Percentiles rank a stretch among this genome's conserved stretches.
Conservation (phyloP, 2,329 filamentous ascomycete genomes). For the Paecilomyces fulvus region DNA sequence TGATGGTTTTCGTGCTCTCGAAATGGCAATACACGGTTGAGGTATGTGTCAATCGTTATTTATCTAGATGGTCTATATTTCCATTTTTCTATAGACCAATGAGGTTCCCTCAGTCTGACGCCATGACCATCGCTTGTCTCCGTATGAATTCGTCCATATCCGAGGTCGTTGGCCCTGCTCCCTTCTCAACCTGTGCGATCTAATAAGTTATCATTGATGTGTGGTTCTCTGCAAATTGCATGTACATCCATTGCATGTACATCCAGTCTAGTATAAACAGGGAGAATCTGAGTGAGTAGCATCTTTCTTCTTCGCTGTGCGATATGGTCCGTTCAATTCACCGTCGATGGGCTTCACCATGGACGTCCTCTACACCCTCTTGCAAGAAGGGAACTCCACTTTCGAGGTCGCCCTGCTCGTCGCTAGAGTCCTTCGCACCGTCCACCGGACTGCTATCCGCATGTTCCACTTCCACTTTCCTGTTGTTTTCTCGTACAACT, state of each 20-base stretch:
- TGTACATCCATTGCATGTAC: not conserved
- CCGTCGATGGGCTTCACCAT: not conserved
- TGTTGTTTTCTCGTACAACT: constrained; percentile 37
- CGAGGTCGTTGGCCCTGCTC: not conserved
- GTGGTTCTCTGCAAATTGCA: not conserved
- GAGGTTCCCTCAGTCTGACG: not conserved
- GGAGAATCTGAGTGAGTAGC: not conserved
- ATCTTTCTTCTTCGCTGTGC: too few species aligned
- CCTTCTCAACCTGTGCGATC: not conserved
- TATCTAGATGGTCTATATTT: not conserved
- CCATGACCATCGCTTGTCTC: not conserved
- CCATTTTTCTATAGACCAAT: not conserved
- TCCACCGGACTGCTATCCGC: constrained; percentile 1
- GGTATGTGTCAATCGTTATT: not conserved
- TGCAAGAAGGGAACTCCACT: not conserved
- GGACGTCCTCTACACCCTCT: not conserved
- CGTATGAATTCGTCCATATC: not conserved
- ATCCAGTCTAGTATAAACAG: not conserved
- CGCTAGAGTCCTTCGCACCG: constrained; percentile 7
- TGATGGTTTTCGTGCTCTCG: too few species aligned
- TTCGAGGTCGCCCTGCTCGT: not conserved
- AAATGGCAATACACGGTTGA: too few species aligned
- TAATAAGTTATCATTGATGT: not conserved
- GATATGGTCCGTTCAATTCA: not conserved
- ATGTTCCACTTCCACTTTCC: constrained; percentile 5